phyloP scores from a whole-genome alignment of 2,329 filamentous ascomycete genomes.

The Metarhizium album region DNA sequence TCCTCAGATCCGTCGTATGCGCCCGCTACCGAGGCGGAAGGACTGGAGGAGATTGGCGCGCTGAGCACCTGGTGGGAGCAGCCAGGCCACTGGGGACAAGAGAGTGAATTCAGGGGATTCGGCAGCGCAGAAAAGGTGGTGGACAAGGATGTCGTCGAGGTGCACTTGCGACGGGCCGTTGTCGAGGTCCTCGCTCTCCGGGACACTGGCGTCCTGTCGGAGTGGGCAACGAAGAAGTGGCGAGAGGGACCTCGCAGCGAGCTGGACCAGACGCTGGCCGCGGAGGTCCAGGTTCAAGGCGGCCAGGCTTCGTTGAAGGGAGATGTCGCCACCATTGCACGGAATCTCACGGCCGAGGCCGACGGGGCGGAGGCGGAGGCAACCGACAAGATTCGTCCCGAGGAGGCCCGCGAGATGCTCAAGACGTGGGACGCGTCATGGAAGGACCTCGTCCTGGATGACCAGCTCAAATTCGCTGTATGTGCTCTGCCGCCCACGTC shows the following conservation, averaged over 20 bases:
- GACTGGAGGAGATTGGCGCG: conserved; percentile 36
- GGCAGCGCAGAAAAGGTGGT: conserved; percentile 26
- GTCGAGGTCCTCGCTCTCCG: conserved; percentile 39
- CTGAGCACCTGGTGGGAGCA: conserved; percentile 43
- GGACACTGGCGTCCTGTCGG: conserved; percentile 18
- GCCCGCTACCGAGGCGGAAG: conserved; percentile 34
- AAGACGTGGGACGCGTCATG: conserved; percentile 43
- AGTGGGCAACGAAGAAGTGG: conserved; percentile 25
- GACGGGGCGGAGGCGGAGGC: conserved; percentile 15
- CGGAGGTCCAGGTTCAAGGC: conserved; percentile 28
- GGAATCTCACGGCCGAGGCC: conserved; percentile 20
- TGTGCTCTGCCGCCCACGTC: too few species aligned
- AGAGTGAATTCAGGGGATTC: conserved; percentile 35
- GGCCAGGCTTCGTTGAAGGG: conserved; percentile 30
- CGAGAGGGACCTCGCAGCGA: conserved; percentile 20
- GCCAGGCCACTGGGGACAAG: conserved; percentile 38
- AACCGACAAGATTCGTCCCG: conserved; percentile 17
- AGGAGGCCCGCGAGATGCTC: conserved; percentile 32
- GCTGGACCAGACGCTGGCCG: conserved; percentile 23
- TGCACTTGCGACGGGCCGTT: conserved; percentile 38
- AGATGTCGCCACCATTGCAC: conserved; percentile 23
- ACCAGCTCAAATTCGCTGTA: conserved; percentile 65
- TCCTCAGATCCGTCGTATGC: conserved; percentile 28
- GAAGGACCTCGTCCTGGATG: conserved; percentile 45
- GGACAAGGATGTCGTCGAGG: conserved; percentile 35